phyloP scores from a whole-genome alignment of 352 stramenopile genomes.

The Pythium monospermum region DNA sequence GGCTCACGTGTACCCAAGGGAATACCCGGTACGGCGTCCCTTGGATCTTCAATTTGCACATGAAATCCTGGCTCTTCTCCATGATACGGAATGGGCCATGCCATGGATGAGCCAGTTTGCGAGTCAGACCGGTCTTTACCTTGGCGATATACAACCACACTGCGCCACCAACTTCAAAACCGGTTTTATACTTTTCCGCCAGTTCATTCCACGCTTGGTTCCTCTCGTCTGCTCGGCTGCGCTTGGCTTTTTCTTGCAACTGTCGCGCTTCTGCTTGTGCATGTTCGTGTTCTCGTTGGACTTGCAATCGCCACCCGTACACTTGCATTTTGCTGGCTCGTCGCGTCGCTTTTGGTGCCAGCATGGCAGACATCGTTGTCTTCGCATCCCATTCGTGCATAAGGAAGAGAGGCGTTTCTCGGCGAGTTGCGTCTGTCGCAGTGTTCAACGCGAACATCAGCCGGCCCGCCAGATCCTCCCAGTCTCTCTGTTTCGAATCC shows the following conservation, averaged over 20 bases:
- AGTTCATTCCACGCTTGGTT: background rate
- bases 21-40: conserved; percentile 10
- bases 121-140: background rate
- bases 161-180: conserved; percentile 15
- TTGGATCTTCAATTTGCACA: conserved; percentile 4
- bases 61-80: conserved; percentile 11
- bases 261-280: background rate
- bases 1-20: conserved; percentile 22
- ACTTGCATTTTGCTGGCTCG: background rate
- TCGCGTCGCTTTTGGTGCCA: background rate
- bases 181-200: background rate
- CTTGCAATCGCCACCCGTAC: background rate
- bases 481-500: no score
- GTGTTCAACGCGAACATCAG: no score
- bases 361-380: conserved; percentile 8
- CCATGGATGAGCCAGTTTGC: conserved; percentile 25
- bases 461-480: no score
- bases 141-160: conserved; percentile 14
- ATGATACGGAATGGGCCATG: conserved; percentile 23
- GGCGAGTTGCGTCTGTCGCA: background rate
- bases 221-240: background rate
- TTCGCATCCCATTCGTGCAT: conserved; percentile 8
- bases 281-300: conserved; percentile 1
- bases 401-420: conserved; percentile 7
- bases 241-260: conserved; percentile 2